Base-by-base conservation (phyloP, 1,284 basidiomycete genomes). In the Microbotryum violaceum region DNA sequence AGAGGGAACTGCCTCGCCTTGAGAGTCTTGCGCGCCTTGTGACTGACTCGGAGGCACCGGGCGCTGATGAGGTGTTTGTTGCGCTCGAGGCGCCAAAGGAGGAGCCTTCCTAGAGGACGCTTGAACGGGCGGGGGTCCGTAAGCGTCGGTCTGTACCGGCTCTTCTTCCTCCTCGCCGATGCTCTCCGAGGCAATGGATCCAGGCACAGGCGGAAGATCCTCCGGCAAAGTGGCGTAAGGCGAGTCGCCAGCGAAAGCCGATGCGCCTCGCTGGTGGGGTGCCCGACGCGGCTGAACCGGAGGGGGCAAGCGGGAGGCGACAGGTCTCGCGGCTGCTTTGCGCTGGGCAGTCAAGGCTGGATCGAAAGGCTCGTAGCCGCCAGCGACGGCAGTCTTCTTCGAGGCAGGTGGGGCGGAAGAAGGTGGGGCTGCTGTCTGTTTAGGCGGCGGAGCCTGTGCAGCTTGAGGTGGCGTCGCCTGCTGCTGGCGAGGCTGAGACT, bases 161-260 rank as follows among this genome's bases (percentile, higher is more conserved):
- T 56, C 49, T 16, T 63, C 65, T 20, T 60, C 58, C 33, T 66
- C 65, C 51, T 61, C 62, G 31, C 54, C 45, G 60, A 60, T 59
- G 9, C 33, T 33, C 49, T 59, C 33, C 25, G 48, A 21, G 6
- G 59, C 58, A 37, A 6, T 49, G 42, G 12, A 42, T 42, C 37
- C 37, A 18, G 37, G 37, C 12, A 42, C 18, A 42, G 57, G 59
- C 20, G 42, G 48, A 29, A 58, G 59, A 4, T 61, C 65, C 2
- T 47, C 51, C 5, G 65, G 62, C 5, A 63, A 53, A 20, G 65
- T 56, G 8, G 62, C 65, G 50, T 66, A 66, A 16, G 65, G 65
- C 23, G 65, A 66, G 45, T 66, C 65, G n/a, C 56, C 45, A 8
- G 46, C 65, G 46, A 66, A 66, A 2, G 65, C 65, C 5, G 62